phyloP scores from a whole-genome alignment of 2,329 filamentous ascomycete species.

The Neofusicoccum sp. region DNA sequence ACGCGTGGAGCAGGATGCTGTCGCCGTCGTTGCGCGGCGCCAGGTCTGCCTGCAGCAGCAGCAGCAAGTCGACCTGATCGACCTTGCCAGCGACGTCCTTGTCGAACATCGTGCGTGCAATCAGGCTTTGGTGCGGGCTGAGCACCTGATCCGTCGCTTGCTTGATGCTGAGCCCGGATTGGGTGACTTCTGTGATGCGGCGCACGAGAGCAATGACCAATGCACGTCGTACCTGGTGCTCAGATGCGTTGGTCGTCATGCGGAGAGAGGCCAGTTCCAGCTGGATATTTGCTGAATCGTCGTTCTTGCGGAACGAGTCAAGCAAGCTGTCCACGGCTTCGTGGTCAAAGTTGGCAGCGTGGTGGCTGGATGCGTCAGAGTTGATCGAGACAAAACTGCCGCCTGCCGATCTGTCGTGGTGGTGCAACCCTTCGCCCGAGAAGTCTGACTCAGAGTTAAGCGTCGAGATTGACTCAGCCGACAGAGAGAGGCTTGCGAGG shows the following conservation, averaged over 20 bases:
- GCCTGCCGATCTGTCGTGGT: slow-evolving; percentile 60
- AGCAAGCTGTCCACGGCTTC: slow-evolving; percentile 86
- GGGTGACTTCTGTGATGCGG: slow-evolving; percentile 69
- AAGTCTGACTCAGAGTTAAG: slow-evolving; percentile 54
- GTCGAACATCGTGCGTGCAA: slow-evolving; percentile 60
- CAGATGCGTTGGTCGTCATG: slow-evolving; percentile 85
- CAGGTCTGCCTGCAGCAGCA: slow-evolving; percentile 79
- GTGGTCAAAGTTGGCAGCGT: slow-evolving; percentile 70
- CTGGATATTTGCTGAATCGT: slow-evolving; percentile 78
- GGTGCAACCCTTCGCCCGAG: slow-evolving; percentile 43
- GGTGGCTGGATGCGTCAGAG: slow-evolving; percentile 50
- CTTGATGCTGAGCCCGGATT: slow-evolving; percentile 37
- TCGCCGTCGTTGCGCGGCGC: slow-evolving; percentile 63
- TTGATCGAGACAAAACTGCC: slow-evolving; percentile 72
- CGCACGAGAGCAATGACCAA: slow-evolving; percentile 83
- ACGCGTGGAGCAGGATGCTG: slow-evolving; percentile 69
- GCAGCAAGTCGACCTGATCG: slow-evolving; percentile 82
- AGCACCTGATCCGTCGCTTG: slow-evolving; percentile 44
- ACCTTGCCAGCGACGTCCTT: slow-evolving; percentile 50
- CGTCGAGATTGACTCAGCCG: slow-evolving; percentile 62
- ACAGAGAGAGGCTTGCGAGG: slow-evolving; percentile 45
- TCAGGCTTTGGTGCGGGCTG: slow-evolving; percentile 56
- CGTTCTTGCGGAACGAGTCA: slow-evolving; percentile 73
- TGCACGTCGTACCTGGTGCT: slow-evolving; percentile 81
- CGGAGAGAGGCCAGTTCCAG: slow-evolving; percentile 93